phyloP scores from a whole-genome alignment of 2,329 filamentous ascomycete species.

The Fusarium sp. region DNA sequence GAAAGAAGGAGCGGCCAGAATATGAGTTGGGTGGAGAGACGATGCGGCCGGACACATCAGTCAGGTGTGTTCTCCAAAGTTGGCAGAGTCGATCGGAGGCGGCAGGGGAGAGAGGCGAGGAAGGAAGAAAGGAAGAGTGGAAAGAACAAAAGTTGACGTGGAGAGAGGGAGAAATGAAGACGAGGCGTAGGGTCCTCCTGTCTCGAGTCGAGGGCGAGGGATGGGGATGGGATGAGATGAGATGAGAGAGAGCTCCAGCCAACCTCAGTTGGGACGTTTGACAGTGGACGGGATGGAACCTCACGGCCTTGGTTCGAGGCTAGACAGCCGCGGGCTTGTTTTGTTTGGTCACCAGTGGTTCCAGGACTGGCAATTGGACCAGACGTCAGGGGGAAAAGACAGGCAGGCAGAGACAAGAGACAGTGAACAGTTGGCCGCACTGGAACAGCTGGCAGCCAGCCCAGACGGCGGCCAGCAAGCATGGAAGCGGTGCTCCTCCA shows the following conservation, averaged over 20 bases:
- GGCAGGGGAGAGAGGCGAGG: constrained; percentile 18
- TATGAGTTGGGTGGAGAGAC: constrained; percentile 34
- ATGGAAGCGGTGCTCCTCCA: not conserved
- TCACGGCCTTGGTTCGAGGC: constrained; percentile 19
- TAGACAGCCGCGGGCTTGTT: constrained; percentile 11
- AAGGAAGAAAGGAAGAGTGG: not conserved
- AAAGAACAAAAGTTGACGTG: constrained; percentile 10
- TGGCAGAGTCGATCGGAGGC: constrained; percentile 21
- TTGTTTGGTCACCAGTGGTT: constrained; percentile 10
- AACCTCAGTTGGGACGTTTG: constrained; percentile 19
- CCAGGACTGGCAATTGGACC: constrained; percentile 11
- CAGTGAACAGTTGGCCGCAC: constrained; percentile 21
- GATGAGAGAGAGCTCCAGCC: constrained; percentile 30
- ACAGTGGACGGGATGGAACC: constrained; percentile 30
- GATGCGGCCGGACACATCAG: constrained; percentile 48
- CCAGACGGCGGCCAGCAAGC: not conserved
- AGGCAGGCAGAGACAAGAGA: not conserved
- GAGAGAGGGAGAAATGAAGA: constrained; percentile 23
- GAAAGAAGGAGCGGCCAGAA: constrained; percentile 40
- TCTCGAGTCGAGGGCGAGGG: constrained; percentile 27
- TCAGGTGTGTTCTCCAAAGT: constrained; percentile 19
- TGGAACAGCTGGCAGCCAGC: constrained; percentile 7
- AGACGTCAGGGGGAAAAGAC: not conserved
- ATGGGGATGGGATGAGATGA: constrained; percentile 31
- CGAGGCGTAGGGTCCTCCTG: constrained; percentile 1